A percentile compares a stretch with the other conserved stretches of the same genome.
These are phyloP conservation scores for Sporisorium iseilematis-ciliati DNA, from an alignment of 1,284 basidiomycete genomes.

Conservation along the genomic window DNA sequence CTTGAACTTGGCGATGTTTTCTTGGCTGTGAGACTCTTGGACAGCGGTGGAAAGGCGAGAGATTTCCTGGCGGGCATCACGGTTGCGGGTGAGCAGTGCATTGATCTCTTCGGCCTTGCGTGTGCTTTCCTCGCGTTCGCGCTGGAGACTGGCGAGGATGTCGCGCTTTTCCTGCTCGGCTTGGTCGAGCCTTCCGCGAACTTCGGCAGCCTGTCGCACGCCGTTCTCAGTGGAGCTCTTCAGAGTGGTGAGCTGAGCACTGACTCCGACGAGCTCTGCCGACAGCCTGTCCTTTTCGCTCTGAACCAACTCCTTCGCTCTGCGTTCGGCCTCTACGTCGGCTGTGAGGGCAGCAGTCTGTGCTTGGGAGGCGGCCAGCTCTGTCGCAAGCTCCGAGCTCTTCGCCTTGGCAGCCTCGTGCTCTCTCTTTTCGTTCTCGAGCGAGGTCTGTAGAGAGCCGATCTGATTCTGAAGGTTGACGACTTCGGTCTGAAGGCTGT, in stretches of 20 bases:
- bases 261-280: slow-evolving; percentile 49
- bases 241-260: slow-evolving; percentile 46
- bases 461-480: slow-evolving; percentile 44
- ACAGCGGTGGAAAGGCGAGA: slow-evolving; percentile 54
- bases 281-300: slow-evolving; percentile 47
- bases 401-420: slow-evolving; percentile 38
- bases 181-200: slow-evolving; percentile 48
- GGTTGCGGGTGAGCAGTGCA: slow-evolving; percentile 40
- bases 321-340: slow-evolving; percentile 44
- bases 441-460: slow-evolving; percentile 31
- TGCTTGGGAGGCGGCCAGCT: slow-evolving; percentile 36
- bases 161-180: slow-evolving; percentile 66
- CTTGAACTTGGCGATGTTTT: slow-evolving; percentile 75
- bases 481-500: slow-evolving; percentile 40
- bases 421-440: slow-evolving; percentile 46
- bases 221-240: slow-evolving; percentile 50
- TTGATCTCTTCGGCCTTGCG: slow-evolving; percentile 62
- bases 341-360: slow-evolving; percentile 38
- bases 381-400: slow-evolving; percentile 25
- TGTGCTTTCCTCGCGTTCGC: slow-evolving; percentile 61
- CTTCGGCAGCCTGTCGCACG: slow-evolving; percentile 47
- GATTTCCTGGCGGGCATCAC: slow-evolving; percentile 59
- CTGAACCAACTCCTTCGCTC: slow-evolving; percentile 43
- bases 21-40: slow-evolving; percentile 56
- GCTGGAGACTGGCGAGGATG: slow-evolving; percentile 62